phyloP scores from a whole-genome alignment of 2,329 filamentous ascomycete genomes.

The Phaeosphaeria sp. region DNA sequence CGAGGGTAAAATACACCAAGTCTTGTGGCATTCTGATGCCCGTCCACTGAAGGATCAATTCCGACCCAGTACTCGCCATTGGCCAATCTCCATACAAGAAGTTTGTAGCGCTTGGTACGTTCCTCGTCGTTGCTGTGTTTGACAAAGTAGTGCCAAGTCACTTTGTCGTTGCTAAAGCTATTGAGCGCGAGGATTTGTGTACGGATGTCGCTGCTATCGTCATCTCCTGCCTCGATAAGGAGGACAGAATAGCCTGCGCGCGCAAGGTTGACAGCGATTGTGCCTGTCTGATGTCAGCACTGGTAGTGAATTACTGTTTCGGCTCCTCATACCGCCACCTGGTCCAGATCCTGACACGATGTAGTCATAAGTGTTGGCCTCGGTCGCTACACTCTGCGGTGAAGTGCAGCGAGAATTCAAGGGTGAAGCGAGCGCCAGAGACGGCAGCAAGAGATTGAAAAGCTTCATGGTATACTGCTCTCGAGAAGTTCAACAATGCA shows the following conservation, averaged over 20 bases:
- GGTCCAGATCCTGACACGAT: conserved; percentile 3
- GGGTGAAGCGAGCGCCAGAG: conserved; percentile 6
- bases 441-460: conserved; percentile 4
- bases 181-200: conserved; percentile 59
- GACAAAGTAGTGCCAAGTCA: conserved; percentile 67
- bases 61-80: conserved; percentile 27
- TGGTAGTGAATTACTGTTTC: not conserved
- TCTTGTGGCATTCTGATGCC: conserved; percentile 45
- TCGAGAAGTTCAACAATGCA: not conserved
- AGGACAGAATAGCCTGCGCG: conserved; percentile 62
- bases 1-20: conserved; percentile 26
- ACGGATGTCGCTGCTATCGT: conserved; percentile 55
- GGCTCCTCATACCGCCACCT: not conserved
- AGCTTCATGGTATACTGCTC: conserved; percentile 6
- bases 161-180: conserved; percentile 31
- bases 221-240: conserved; percentile 62
- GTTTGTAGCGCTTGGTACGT: conserved; percentile 56
- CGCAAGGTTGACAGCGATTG: conserved; percentile 58
- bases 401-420: conserved; percentile 7
- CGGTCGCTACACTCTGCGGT: conserved; percentile 5
- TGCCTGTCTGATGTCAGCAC: conserved; percentile 12
- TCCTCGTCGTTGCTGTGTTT: conserved; percentile 62
- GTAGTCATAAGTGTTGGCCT: conserved; percentile 30
- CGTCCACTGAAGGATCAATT: conserved; percentile 14
- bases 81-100: conserved; percentile 20